Percentiles rank a stretch among this genome's conserved stretches.
These are phyloP conservation scores for Alternaria tenuissima DNA, from an alignment of 2,329 filamentous ascomycete genomes.

Conservation along the genomic window DNA sequence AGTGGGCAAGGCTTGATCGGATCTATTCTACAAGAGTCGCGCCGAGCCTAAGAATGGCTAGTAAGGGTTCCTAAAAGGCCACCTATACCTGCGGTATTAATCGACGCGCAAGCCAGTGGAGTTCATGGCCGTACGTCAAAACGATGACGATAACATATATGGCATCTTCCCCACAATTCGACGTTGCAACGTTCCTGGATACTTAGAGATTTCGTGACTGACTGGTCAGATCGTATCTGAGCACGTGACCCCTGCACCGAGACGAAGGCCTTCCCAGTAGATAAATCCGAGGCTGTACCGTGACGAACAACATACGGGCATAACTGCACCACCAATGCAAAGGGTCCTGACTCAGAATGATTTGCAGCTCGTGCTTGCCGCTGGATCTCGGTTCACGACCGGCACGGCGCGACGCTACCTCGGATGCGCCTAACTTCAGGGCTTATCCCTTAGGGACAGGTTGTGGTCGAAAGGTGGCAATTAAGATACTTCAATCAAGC, in stretches of 20 bases:
- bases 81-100: constrained; percentile 11
- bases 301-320: constrained; percentile 13
- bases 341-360: constrained; percentile 25
- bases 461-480: background rate
- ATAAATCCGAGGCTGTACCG: constrained; percentile 3
- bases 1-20: constrained; percentile 11
- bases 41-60: constrained; percentile 13
- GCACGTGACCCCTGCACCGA: constrained; percentile 6
- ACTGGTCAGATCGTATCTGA: background rate
- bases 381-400: constrained; percentile 36
- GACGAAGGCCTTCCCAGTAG: constrained; percentile 3
- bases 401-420: constrained; percentile 36
- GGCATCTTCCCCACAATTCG: background rate
- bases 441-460: background rate
- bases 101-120: constrained; percentile 16
- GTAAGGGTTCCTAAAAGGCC: constrained; percentile 8
- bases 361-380: constrained; percentile 30
- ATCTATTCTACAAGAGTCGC: constrained; percentile 8
- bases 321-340: background rate
- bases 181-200: constrained; percentile 9
- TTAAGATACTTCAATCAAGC: background rate
- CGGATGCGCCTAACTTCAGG: constrained; percentile 27
- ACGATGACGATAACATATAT: constrained; percentile 11
- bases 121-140: background rate
- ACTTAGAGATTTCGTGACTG: background rate